A percentile compares a stretch with the other conserved stretches of the same genome.
Evolutionary conservation across 345 rosid species (phyloP).

Genomic region (Moringa oleifera): DNA sequence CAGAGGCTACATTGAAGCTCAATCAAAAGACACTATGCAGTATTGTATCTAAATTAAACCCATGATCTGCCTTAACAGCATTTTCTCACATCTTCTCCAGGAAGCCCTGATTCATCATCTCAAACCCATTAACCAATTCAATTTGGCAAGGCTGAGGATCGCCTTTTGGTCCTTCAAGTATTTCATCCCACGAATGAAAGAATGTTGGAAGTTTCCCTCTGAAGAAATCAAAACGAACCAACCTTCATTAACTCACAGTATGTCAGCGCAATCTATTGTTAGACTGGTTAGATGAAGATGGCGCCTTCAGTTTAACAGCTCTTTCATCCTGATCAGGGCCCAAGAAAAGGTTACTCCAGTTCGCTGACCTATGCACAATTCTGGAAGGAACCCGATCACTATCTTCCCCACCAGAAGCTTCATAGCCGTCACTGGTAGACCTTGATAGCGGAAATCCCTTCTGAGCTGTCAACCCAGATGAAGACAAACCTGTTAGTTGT

Average conservation of each 20-base stretch:
- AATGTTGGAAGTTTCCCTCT: conserved; percentile 20
- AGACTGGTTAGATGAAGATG: conserved; percentile 39
- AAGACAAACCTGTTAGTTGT: conserved; percentile 49
- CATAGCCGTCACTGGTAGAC: conserved; percentile 92
- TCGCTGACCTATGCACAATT: conserved; percentile 51
- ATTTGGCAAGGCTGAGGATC: conserved; percentile 1
- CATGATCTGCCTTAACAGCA: conserved; percentile 11
- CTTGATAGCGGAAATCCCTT: conserved; percentile 75
- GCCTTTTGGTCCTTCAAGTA: conserved; percentile 11
- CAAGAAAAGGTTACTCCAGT: conserved; percentile 54
- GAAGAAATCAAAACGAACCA: conserved; percentile 11
- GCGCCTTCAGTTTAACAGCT: conserved; percentile 40
- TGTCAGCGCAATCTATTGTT: conserved; percentile 39
- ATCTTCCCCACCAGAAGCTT: conserved; percentile 98
- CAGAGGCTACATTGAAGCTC: conserved; percentile 9
- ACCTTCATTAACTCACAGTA: conserved; percentile 1
- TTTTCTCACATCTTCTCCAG: conserved; percentile 9
- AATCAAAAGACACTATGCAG: background rate
- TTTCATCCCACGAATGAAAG: conserved; percentile 40
- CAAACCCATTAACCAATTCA: background rate
- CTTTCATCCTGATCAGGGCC: conserved; percentile 42
- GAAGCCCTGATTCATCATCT: conserved; percentile 13
- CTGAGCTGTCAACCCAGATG: conserved; percentile 38
- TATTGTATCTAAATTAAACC: no score
- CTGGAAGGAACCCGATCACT: conserved; percentile 89